Evolutionary conservation across 805 yeast genomes (phyloP), one percentile per base, ranked within the genome.

Genomic region (Zygoascus tannicola): DNA sequence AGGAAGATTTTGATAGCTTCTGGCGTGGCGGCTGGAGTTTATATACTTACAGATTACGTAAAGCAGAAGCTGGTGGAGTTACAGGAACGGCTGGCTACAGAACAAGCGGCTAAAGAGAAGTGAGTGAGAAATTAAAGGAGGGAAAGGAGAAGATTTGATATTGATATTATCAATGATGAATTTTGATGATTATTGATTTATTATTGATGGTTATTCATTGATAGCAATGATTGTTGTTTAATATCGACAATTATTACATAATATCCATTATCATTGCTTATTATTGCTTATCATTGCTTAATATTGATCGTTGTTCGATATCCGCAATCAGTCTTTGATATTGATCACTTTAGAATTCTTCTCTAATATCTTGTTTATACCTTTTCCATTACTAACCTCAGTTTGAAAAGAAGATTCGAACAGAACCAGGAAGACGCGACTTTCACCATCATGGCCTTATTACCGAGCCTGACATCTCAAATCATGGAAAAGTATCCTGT

Each of bases 371-470:
- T n/a, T n/a, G n/a, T n/a, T n/a, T n/a, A n/a, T n/a, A n/a, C n/a
- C n/a, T n/a, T n/a, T n/a, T n/a, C n/a, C n/a, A n/a, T n/a, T n/a
- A n/a, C n/a, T n/a, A n/a, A n/a, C n/a, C n/a, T n/a, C 30, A 44
- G 46, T 47, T 81, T 88, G 47, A 80, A 80, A 53, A 72, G 92
- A 53, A 68, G 97, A 46, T 90, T 87, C 56, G 78, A 82, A 41
- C 96, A 87, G 66, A 90, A 96, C 8, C 97, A 88, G 57, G 80
- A 80, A 53, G 97, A 90, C 62, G 85, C 95, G 38, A 71, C 82
- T 42, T 78, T 78, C 65, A 90, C 97, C 0, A 76, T 88, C 42
- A 69, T 84, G 58, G 88, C 94, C 3, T 70, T 90, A 49, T 68
- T 85, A 40, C 94, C 95, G 1, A 85, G 85, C 3, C 66, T 88